phyloP scores from a whole-genome alignment of 805 yeast genomes.

The Suhomyces pyralidae region DNA sequence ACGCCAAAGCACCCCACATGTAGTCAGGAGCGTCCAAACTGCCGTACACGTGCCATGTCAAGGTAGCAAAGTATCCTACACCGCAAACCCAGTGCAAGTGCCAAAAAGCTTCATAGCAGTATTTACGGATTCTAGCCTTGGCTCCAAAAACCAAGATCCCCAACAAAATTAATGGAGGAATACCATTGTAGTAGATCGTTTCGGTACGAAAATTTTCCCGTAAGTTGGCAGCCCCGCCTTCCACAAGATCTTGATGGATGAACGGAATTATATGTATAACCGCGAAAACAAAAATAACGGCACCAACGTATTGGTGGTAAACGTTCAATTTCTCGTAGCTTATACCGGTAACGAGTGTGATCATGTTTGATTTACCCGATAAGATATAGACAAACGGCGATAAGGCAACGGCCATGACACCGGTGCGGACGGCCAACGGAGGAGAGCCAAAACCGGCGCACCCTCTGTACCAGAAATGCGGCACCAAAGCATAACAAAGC shows the following conservation, averaged over 20 bases:
- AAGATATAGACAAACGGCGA: conserved; percentile 49
- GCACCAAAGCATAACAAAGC: conserved; percentile 39
- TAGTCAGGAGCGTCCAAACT: conserved; percentile 38
- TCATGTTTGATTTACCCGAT: conserved; percentile 52
- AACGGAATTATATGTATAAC: conserved; percentile 53
- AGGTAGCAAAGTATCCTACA: conserved; percentile 44
- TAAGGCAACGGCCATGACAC: conserved; percentile 48
- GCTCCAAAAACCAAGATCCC: conserved; percentile 43
- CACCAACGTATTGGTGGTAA: conserved; percentile 49
- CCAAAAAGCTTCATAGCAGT: conserved; percentile 46
- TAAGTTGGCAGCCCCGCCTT: conserved; percentile 45
- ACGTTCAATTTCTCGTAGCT: conserved; percentile 54
- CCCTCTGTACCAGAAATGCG: conserved; percentile 49
- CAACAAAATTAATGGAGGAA: conserved; percentile 47
- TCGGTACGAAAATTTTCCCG: conserved; percentile 14
- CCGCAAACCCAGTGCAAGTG: conserved; percentile 56
- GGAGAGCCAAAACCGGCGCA: conserved; percentile 58
- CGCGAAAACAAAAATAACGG: conserved; percentile 40
- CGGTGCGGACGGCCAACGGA: conserved; percentile 55
- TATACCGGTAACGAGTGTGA: conserved; percentile 49
- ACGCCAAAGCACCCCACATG: conserved; percentile 48
- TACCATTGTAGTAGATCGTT: conserved; percentile 36
- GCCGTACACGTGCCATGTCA: conserved; percentile 44
- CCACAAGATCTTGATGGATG: conserved; percentile 39
- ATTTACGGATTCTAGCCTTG: conserved; percentile 37